A percentile compares a stretch with the other conserved stretches of the same genome.
phyloP scores from a whole-genome alignment of 768 basidiomycete species.

The Goffeauzyma gilvescens region DNA sequence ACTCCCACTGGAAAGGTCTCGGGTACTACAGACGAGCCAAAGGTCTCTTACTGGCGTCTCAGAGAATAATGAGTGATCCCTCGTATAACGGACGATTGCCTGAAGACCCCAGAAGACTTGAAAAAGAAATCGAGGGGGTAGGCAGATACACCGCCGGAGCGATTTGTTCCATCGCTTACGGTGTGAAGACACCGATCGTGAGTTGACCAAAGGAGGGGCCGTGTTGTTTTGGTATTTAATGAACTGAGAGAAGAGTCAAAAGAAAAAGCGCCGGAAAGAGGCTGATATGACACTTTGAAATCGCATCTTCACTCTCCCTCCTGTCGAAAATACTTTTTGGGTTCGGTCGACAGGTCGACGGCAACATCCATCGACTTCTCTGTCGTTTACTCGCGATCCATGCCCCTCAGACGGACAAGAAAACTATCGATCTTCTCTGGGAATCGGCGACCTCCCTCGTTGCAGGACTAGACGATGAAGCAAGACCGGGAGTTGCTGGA shows the following conservation, averaged over 20 bases:
- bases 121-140: slow-evolving; percentile 66
- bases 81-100: slow-evolving; percentile 49
- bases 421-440: slow-evolving; percentile 67
- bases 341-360: slow-evolving; percentile 51
- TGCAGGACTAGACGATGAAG: slow-evolving; percentile 34
- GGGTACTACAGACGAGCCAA: slow-evolving; percentile 79
- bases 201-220: slow-evolving; percentile 25
- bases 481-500: slow-evolving; percentile 38
- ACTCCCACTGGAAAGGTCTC: slow-evolving; percentile 67
- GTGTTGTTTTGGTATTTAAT: background rate
- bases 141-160: slow-evolving; percentile 68
- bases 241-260: no score
- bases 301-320: no score
- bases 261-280: no score
- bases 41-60: slow-evolving; percentile 61
- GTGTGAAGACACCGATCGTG: slow-evolving; percentile 63
- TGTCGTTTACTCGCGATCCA: slow-evolving; percentile 66
- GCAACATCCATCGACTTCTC: slow-evolving; percentile 71
- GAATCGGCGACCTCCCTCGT: slow-evolving; percentile 53
- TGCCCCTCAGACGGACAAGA: slow-evolving; percentile 60
- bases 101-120: slow-evolving; percentile 58
- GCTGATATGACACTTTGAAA: no score
- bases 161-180: slow-evolving; percentile 62
- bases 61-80: slow-evolving; percentile 43
- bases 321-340: no score